Base-by-base conservation (phyloP, 1,139 yeast species). In the Pichia sp. region DNA sequence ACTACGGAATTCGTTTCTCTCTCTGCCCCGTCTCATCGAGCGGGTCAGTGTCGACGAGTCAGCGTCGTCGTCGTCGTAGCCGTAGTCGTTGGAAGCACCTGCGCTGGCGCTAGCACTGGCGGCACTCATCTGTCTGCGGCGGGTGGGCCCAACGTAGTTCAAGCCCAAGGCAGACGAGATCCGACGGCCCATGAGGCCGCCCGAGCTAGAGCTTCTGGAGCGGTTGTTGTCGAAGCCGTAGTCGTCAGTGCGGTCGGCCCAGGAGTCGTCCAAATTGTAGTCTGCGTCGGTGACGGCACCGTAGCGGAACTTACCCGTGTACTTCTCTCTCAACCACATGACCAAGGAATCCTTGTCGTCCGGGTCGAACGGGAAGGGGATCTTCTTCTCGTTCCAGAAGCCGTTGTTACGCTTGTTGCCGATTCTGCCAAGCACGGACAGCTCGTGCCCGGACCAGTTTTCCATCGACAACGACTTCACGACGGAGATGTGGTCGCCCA, bases 401-500 rank as follows among this genome's bases (percentile, higher is more conserved):
- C 75, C 71, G 64, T 82, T 85, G 40, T 90, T 82, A 57, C 74
- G 72, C 55, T 76, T 77, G 67, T 93, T 92, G 38, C 92, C 88
- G 26, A 86, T 81, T 52, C 78, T 72, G 55, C 80, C 75, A 52
- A 90, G 70, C 36, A 77, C 67, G 40, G 80, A 85, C 16, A 87
- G 69, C 62, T 89, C 81, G 49, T 82, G 85, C 31, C 68, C 72
- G 4, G 78, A 72, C 90, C 97, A 93, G 1, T 78, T 75, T 66
- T 93, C 99, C 64, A 90, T 77, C 1, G 95, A 85, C 59, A 93
- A 73, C 0, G 96, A 88, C 60, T 95, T 82, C 5, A 90, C 87
- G 61, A 80, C 80, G 26, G 96, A 85, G 5, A 89, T 75, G 60
- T 84, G 87, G 0, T 85, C 72, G 0, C 95, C 95, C 58, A 92